Conservation (phyloP, 169 alveolate genomes). For the Plasmodium vinckei region DNA sequence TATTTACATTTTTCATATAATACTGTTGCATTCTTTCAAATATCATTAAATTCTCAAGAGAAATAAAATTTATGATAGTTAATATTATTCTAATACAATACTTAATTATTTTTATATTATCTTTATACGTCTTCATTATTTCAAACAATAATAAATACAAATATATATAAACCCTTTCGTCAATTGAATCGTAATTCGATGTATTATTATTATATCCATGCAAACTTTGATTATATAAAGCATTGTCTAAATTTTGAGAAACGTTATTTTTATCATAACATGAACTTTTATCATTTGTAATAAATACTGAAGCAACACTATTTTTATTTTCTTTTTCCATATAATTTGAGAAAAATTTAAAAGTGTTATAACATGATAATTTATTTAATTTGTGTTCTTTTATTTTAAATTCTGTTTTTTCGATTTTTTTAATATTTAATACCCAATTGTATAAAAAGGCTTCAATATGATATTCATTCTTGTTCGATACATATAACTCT, state of each 20-base stretch:
- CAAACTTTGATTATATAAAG: not conserved
- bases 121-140: constrained; percentile 36
- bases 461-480: constrained; percentile 58
- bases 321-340: not conserved
- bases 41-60: constrained; percentile 56
- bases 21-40: constrained; percentile 61
- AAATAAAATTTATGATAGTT: constrained; percentile 44
- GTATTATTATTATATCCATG: not conserved
- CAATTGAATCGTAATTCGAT: not conserved
- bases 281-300: not conserved
- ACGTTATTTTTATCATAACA: not conserved
- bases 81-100: constrained; percentile 60
- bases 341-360: constrained; percentile 33
- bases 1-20: constrained; percentile 22
- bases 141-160: constrained; percentile 68
- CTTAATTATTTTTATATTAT: constrained; percentile 66
- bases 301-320: not conserved
- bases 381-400: constrained; percentile 28
- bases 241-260: not conserved
- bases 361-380: constrained; percentile 35
- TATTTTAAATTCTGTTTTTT: constrained; percentile 37
- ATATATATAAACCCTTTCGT: constrained; percentile 52
- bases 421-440: constrained; percentile 34
- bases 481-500: constrained; percentile 36
- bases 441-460: constrained; percentile 60